phyloP scores from a whole-genome alignment of 257 asterid species.

The Scutellaria baicalensis region DNA sequence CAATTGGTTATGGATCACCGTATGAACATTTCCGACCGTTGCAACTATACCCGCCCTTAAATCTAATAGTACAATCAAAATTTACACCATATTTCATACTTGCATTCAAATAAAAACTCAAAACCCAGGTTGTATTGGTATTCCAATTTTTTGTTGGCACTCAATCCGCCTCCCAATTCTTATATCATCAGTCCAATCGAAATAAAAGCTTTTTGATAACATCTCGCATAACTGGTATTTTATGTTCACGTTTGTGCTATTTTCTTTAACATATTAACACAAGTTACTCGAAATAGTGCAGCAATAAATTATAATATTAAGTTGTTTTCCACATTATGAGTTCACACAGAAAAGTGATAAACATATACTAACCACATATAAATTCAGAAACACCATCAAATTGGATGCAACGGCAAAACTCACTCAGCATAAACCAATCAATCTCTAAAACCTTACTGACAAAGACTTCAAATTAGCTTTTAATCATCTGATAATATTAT shows the following conservation, averaged over 20 bases:
- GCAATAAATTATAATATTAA: not conserved
- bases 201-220: not conserved
- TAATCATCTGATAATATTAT: not conserved
- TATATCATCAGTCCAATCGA: not conserved
- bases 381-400: not conserved
- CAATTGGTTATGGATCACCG: not conserved
- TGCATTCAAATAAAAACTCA: not conserved
- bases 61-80: not conserved
- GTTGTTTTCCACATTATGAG: not conserved
- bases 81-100: not conserved
- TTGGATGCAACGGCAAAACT: not conserved
- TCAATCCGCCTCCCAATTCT: not conserved
- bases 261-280: not conserved
- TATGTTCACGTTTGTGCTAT: not conserved
- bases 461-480: not conserved
- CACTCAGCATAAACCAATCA: not conserved
- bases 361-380: not conserved
- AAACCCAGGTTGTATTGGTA: not conserved
- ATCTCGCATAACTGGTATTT: not conserved
- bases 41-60: not conserved
- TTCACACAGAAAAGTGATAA: not conserved
- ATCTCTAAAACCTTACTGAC: conserved; percentile 5
- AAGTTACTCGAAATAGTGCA: not conserved
- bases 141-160: not conserved
- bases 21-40: not conserved